These are phyloP conservation scores for Exophiala lecanii-corni DNA, from an alignment of 2,329 filamentous ascomycete genomes.

Conservation along the genomic window DNA sequence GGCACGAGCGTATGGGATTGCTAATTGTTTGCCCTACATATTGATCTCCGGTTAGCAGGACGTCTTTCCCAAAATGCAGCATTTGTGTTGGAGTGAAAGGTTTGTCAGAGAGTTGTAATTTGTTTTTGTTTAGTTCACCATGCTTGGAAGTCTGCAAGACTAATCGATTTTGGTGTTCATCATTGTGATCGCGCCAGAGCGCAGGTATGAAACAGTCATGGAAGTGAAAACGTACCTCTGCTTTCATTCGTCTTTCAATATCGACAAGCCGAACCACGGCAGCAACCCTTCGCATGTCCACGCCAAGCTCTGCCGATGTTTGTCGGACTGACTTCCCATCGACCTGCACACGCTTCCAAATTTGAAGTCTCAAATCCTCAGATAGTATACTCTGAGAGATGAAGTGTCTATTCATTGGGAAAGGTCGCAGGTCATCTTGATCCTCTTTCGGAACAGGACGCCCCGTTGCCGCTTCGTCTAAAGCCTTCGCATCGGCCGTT, in stretches of 20 bases:
- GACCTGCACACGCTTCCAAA: conserved; percentile 65
- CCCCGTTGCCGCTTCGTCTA: conserved; percentile 31
- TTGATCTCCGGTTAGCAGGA: too few relatives aligned
- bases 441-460: conserved; percentile 23
- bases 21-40: conserved; percentile 72
- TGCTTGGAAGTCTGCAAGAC: conserved; percentile 92
- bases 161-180: conserved; percentile 89
- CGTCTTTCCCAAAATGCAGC: too few relatives aligned
- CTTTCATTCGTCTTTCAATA: conserved; percentile 72
- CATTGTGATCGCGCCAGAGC: too few relatives aligned
- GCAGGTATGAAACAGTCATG: too few relatives aligned
- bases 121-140: conserved; percentile 71
- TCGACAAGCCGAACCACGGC: conserved; percentile 82
- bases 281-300: conserved; percentile 78
- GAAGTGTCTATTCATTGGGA: conserved; percentile 70
- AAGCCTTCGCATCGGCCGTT: conserved; percentile 12
- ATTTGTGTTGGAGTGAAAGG: too few relatives aligned
- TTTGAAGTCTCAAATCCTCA: conserved; percentile 65
- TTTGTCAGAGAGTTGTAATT: conserved; percentile 71
- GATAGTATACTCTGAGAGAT: conserved; percentile 67
- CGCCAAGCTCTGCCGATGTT: conserved; percentile 70
- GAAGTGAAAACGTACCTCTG: conserved; percentile 59
- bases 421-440: conserved; percentile 49
- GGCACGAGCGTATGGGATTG: conserved; percentile 69
- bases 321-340: conserved; percentile 65